phyloP scores from a whole-genome alignment of 208 protist genomes.

The Porcisia deanei region DNA sequence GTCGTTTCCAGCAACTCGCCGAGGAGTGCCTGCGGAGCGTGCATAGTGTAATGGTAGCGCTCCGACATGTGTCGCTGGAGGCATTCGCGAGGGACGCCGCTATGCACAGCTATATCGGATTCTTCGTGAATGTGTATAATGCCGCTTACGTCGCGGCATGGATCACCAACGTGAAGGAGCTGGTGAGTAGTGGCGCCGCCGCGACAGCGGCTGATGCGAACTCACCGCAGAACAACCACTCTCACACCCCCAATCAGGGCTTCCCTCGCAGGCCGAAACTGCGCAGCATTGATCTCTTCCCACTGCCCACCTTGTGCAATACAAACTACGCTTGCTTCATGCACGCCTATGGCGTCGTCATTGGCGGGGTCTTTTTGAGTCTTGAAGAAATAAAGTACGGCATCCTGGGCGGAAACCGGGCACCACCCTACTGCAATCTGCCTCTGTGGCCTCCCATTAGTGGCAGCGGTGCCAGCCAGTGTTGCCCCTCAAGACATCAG shows the following conservation, averaged over 20 bases:
- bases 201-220: background rate
- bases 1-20: constrained; percentile 17
- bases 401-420: constrained; percentile 56
- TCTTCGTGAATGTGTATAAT: constrained; percentile 70
- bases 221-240: background rate
- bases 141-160: constrained; percentile 73
- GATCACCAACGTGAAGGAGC: constrained; percentile 36
- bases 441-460: constrained; percentile 38
- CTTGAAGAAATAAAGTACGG: constrained; percentile 74
- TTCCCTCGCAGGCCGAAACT: background rate
- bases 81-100: constrained; percentile 12
- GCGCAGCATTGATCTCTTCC: constrained; percentile 26
- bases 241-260: background rate
- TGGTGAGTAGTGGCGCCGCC: constrained; percentile 14
- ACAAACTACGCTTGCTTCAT: constrained; percentile 43
- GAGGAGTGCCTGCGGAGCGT: constrained; percentile 28
- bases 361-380: constrained; percentile 46
- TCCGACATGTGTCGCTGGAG: constrained; percentile 20
- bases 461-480: background rate
- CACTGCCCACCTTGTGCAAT: constrained; percentile 33
- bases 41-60: constrained; percentile 24
- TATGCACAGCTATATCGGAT: constrained; percentile 28
- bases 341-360: constrained; percentile 48
- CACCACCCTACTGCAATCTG: constrained; percentile 32
- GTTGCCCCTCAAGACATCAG: background rate